Base-by-base conservation (phyloP, 1,284 basidiomycete species). In the Cystobasidium slooffiae region DNA sequence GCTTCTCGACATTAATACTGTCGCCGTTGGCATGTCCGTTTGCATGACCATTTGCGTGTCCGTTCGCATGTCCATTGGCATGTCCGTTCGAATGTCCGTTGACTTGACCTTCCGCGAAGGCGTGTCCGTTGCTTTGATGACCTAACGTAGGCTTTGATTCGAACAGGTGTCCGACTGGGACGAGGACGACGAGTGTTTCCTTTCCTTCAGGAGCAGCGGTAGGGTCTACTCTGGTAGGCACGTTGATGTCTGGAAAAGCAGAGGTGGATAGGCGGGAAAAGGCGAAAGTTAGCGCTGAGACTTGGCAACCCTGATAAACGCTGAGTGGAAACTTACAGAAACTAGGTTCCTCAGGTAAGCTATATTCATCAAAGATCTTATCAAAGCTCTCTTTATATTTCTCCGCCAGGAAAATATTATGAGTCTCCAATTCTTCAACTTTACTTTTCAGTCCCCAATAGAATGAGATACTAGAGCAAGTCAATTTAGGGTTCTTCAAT, bases 391-490 rank as follows among this genome's bases (percentile, higher is more conserved):
- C 75, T 44, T 70, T 68, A 75, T 78, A 79, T 39, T 78, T 76
- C 24, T 80, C 77, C 12, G 80, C 79, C 18, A 85, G 78, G 78
- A 84, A 85, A 76, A 85, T 84, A 78, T 86, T 86, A 78, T 87
- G 86, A 3, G 84, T 84, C 22, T 83, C 82, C 18, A 87, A 79
- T 37, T 83, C 80, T 5, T 82, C 81, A 2, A 86, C 81, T 41
- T 80, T 80, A 5, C 82, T 76, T 56, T 68, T 59, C 6, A 75
- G 39, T 6, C 83, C 83, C 86, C 86, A 87, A 80, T 86, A 87
- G 79, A 87, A 86, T 22, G 83, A 84, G 72, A 87, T 85, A 6
- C 83, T 84, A 5, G 84, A 85, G 79, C 86, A 86, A 3, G 84
- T 85, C 59, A 81, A 79, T 58, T 81, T 78, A n/a, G 80, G 78